Percentiles rank a stretch among this genome's conserved stretches.
These are phyloP conservation scores for Polygonum maritimum DNA, from an alignment of 148 eudicot species.

Conservation along the genomic window DNA sequence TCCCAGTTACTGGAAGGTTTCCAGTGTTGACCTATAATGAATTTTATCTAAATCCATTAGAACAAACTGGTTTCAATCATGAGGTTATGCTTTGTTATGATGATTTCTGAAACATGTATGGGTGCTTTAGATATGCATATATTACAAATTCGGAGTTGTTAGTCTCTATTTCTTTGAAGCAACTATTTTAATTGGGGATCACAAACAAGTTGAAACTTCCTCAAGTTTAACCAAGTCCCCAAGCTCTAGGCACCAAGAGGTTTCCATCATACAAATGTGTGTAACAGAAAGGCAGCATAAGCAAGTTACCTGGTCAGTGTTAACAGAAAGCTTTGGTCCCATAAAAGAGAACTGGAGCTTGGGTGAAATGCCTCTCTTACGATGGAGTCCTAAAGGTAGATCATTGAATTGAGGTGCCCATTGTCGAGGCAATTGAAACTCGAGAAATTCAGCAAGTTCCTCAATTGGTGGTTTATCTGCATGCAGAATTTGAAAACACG, in stretches of 20 bases:
- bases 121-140: not conserved
- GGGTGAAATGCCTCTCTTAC: slow-evolving; percentile 63
- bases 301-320: slow-evolving; percentile 52
- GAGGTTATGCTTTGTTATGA: not conserved
- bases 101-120: not conserved
- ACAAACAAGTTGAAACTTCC: too few relatives aligned
- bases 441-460: slow-evolving; percentile 82
- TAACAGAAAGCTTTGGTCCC: slow-evolving; percentile 88
- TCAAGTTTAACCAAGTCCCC: too few relatives aligned
- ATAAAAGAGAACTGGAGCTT: slow-evolving; percentile 66
- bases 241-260: too few relatives aligned
- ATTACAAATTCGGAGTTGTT: not conserved
- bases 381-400: slow-evolving; percentile 73
- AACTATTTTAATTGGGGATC: too few relatives aligned
- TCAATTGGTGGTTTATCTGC: slow-evolving; percentile 92
- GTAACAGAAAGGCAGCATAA: not conserved
- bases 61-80: not conserved
- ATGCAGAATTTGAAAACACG: not conserved
- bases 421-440: slow-evolving; percentile 90
- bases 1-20: slow-evolving; percentile 79
- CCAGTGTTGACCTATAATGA: slow-evolving; percentile 60
- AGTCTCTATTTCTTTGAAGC: too few relatives aligned
- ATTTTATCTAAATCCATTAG: not conserved
- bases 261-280: not conserved
- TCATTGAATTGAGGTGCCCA: slow-evolving; percentile 94